Conservation (phyloP, 192 early-diverging fungal species). For the Coemansia sp. region DNA sequence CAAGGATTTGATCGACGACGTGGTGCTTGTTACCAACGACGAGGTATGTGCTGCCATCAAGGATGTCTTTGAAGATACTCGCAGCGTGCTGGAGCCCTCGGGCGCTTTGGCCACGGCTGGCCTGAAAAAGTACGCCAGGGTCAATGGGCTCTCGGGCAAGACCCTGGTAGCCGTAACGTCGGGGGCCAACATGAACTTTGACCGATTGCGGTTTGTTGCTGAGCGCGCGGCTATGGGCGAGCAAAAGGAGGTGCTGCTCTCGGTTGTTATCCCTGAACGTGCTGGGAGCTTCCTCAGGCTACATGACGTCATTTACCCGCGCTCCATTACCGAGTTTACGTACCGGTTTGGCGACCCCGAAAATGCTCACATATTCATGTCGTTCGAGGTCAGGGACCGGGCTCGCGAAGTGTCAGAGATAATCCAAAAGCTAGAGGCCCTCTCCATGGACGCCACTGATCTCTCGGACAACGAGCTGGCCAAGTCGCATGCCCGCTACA, state of each 20-base stretch:
- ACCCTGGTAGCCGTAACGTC: slow-evolving; percentile 77
- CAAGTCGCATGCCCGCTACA: slow-evolving; percentile 93
- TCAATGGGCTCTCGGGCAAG: slow-evolving; percentile 52
- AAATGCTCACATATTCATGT: slow-evolving; percentile 85
- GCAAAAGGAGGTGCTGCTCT: slow-evolving; percentile 84
- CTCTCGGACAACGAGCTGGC: slow-evolving; percentile 92
- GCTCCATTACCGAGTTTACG: slow-evolving; percentile 89
- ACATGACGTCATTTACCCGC: slow-evolving; percentile 78
- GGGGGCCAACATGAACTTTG: slow-evolving; percentile 99
- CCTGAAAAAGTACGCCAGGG: slow-evolving; percentile 73
- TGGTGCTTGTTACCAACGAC: slow-evolving; percentile 88
- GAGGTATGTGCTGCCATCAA: slow-evolving; percentile 95
- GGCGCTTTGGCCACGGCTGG: slow-evolving; percentile 89
- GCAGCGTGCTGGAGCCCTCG: slow-evolving; percentile 94
- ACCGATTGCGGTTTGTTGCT: slow-evolving; percentile 94
- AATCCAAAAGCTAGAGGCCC: slow-evolving; percentile 56
- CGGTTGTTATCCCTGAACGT: slow-evolving; percentile 87
- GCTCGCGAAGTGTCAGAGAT: slow-evolving; percentile 68
- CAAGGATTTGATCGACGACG: slow-evolving; percentile 80
- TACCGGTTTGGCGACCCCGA: slow-evolving; percentile 73
- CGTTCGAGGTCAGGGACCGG: slow-evolving; percentile 76
- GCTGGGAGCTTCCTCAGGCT: slow-evolving; percentile 83
- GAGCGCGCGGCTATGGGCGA: slow-evolving; percentile 96
- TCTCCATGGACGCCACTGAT: slow-evolving; percentile 76
- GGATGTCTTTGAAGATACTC: slow-evolving; percentile 88